Conservation (phyloP, 2,329 filamentous ascomycete genomes). For the Helicocarpus griseus region DNA sequence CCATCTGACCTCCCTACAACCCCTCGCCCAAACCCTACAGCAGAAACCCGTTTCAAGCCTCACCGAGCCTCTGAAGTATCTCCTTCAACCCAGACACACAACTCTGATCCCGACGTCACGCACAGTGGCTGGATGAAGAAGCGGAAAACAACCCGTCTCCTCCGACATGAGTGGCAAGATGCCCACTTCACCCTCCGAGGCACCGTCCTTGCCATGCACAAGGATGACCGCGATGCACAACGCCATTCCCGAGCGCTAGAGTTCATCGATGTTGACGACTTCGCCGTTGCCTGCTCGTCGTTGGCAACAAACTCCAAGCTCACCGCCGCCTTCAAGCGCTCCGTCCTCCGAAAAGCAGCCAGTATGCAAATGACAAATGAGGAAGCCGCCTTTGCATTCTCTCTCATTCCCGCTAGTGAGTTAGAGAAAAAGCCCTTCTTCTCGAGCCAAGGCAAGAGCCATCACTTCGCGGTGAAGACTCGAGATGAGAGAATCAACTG, state of each 20-base stretch:
- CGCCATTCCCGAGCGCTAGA: slow-evolving; percentile 22
- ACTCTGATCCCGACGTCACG: slow-evolving; percentile 40
- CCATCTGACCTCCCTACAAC: slow-evolving; percentile 19
- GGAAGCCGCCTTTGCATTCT: slow-evolving; percentile 33
- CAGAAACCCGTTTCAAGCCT: slow-evolving; percentile 13
- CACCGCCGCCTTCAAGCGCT: slow-evolving; percentile 67
- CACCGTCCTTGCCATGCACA: slow-evolving; percentile 46
- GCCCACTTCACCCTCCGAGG: slow-evolving; percentile 80
- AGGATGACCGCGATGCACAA: slow-evolving; percentile 18
- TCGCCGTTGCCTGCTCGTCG: slow-evolving; percentile 31
- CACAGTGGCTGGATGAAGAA: slow-evolving; percentile 91
- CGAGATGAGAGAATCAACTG: slow-evolving; percentile 91
- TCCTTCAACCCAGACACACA: neutral
- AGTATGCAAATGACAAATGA: slow-evolving; percentile 11
- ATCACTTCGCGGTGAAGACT: slow-evolving; percentile 84
- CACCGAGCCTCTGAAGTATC: neutral
- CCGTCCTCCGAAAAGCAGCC: slow-evolving; percentile 26
- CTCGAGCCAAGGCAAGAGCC: slow-evolving; percentile 57
- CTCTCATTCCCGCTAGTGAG: slow-evolving; percentile 35
- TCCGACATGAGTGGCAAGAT: slow-evolving; percentile 89
- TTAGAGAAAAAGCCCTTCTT: slow-evolving; percentile 28
- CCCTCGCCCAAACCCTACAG: slow-evolving; percentile 5
- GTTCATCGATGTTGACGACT: slow-evolving; percentile 30
- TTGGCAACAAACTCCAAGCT: slow-evolving; percentile 70
- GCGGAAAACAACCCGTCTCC: slow-evolving; percentile 77